Base-by-base conservation (phyloP, 2,329 filamentous ascomycete genomes). In the Alternaria sp. region DNA sequence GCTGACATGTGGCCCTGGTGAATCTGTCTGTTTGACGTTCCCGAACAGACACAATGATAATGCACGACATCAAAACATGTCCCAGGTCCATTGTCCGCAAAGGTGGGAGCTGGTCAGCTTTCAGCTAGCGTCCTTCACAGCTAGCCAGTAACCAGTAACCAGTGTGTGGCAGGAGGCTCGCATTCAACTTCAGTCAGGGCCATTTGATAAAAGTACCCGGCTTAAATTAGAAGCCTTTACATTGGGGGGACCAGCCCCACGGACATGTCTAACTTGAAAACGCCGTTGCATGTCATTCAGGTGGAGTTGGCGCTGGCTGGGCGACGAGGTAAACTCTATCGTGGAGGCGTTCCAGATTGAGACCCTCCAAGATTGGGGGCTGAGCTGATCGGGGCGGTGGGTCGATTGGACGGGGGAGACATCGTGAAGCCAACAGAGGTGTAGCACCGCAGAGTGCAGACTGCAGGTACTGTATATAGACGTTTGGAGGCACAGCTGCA, bases 191-290 rank as follows among this genome's bases (percentile, higher is more conserved):
- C 49, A 52, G 49, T 40, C 19, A 52, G 49, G 49, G 49, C 28
- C 28, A 23, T 21, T 28, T 32, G 32, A 59, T 17, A 13, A 17
- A 45, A 17, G 17, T 36, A 50, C n/a, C 55, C 15, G 43, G 55
- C 59, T 62, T 59, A 62, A 59, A 59, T 53, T 62, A 62, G 59
- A 32, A 23, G 23, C 15, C 25, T 60, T 56, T 46, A 32, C 19
- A 44, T 28, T 44, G 43, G 19, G 45, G 43, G 17, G 49, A 13
- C 15, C 52, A 53, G 26, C 49, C 30, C 49, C 40, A 28, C 25
- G 43, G 23, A 28, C 53, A 32, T 46, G 40, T 45, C 53, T 56
- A 28, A 23, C 25, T 30, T n/a, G 40, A 25, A 28, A 23, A 30
- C 17, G 43, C 53, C 25, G 40, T 32, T 56, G 45, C 30, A 56